phyloP scores from a whole-genome alignment of 495 filamentous ascomycete genomes.

The Aspergillus wentii region DNA sequence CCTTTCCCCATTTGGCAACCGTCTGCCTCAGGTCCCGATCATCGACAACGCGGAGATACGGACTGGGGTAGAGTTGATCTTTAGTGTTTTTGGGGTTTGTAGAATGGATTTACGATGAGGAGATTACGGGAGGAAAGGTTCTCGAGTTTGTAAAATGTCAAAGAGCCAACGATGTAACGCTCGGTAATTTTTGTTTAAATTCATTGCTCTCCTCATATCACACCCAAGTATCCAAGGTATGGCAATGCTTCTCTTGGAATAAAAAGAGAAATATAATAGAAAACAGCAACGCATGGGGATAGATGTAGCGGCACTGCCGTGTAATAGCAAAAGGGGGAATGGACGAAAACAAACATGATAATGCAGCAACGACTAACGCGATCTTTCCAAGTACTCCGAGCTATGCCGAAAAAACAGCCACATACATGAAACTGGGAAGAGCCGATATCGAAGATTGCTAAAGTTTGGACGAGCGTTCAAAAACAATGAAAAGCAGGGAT shows the following conservation, averaged over 20 bases:
- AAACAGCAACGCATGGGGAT: neutral
- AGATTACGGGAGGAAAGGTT: too few relatives aligned
- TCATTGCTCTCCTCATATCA: conserved; percentile 6
- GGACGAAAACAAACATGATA: conserved; percentile 11
- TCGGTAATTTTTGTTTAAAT: too few relatives aligned
- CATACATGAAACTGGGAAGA: conserved; percentile 14
- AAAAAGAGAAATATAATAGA: conserved; percentile 3
- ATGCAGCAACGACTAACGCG: conserved; percentile 25
- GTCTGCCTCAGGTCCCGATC: conserved; percentile 3
- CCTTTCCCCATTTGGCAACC: conserved; percentile 35
- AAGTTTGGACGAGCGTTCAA: conserved; percentile 4
- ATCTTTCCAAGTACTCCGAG: conserved; percentile 42
- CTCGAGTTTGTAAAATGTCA: too few relatives aligned
- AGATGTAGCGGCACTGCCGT: conserved; percentile 10
- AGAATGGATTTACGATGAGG: too few relatives aligned
- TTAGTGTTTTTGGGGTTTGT: too few relatives aligned
- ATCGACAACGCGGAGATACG: too few relatives aligned
- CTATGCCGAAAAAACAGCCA: conserved; percentile 34
- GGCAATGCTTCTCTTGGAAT: conserved; percentile 1
- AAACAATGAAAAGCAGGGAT: conserved; percentile 2
- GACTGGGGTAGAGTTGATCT: too few relatives aligned
- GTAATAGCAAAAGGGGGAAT: conserved; percentile 6
- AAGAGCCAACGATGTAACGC: too few relatives aligned
- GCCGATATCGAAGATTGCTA: conserved; percentile 1
- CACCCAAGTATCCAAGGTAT: conserved; percentile 18